These are phyloP conservation scores for Porcisia deanei DNA, from an alignment of 208 protist species.

Conservation along the genomic window DNA sequence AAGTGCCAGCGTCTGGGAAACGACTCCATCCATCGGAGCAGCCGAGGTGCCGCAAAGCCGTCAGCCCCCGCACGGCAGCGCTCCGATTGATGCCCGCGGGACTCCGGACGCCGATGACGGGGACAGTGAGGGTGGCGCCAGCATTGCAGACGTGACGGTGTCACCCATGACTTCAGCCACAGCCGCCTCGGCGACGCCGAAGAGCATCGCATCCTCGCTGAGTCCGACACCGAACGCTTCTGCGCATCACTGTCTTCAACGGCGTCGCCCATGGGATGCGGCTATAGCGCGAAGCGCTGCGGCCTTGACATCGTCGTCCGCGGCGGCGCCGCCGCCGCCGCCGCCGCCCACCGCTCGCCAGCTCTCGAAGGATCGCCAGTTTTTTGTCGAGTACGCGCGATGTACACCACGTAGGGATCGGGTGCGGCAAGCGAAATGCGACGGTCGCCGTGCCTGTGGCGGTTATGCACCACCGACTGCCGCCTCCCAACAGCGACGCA, in stretches of 20 bases:
- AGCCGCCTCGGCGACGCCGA: conserved; percentile 10
- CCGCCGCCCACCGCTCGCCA: conserved; percentile 21
- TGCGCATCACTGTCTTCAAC: not conserved
- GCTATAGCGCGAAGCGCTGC: not conserved
- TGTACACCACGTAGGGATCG: not conserved
- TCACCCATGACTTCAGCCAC: conserved; percentile 32
- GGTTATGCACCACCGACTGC: conserved; percentile 21
- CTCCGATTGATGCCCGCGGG: no score
- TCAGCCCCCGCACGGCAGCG: not conserved
- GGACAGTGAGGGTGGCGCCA: conserved; percentile 10
- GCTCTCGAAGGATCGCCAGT: conserved; percentile 26
- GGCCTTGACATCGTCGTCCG: not conserved
- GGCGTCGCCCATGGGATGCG: not conserved
- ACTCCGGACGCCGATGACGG: not conserved
- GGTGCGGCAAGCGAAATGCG: no score
- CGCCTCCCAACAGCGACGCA: conserved; percentile 9
- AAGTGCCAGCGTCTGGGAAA: conserved; percentile 23
- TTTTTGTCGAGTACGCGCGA: conserved; percentile 7
- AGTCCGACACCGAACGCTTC: not conserved
- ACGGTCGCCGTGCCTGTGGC: not conserved
- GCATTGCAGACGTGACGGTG: conserved; percentile 33
- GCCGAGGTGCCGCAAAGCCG: not conserved
- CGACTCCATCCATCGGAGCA: not conserved
- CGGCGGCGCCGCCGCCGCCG: not conserved
- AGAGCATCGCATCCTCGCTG: not conserved